phyloP scores from a whole-genome alignment of 2,329 filamentous ascomycete species.

The Aspergillus novoparasiticus region DNA sequence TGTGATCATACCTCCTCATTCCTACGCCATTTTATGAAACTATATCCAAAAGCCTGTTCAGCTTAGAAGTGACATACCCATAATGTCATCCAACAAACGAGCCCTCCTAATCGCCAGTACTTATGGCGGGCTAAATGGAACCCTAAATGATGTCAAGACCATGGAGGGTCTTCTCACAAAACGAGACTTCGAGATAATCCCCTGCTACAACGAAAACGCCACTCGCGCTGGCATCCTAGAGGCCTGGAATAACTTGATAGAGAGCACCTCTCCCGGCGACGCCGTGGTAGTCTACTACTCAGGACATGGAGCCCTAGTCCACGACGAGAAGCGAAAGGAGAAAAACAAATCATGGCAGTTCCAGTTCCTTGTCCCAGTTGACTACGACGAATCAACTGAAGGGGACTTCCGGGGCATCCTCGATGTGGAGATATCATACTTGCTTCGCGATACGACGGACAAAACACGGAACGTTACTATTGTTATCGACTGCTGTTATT shows the following conservation, averaged over 20 bases:
- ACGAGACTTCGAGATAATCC: not conserved
- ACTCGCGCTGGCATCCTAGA: not conserved
- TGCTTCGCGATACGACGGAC: constrained; percentile 2
- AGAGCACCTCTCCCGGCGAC: not conserved
- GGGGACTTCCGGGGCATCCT: constrained; percentile 4
- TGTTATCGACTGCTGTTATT: constrained; percentile 8
- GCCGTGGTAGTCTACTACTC: constrained; percentile 8
- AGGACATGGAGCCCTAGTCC: constrained; percentile 4
- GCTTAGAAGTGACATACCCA: not conserved
- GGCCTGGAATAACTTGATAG: constrained; percentile 4
- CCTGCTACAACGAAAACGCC: not conserved
- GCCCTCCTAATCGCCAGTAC: constrained; percentile 8
- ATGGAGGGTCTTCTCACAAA: not conserved
- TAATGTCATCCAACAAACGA: not conserved
- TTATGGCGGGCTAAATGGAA: not conserved
- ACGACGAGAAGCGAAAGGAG: not conserved
- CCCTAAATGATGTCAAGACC: not conserved
- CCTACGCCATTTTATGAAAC: not conserved
- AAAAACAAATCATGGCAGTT: not conserved
- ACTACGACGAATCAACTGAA: not conserved
- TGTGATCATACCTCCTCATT: not conserved
- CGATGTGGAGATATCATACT: constrained; percentile 3
- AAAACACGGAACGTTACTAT: constrained; percentile 6
- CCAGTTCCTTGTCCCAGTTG: constrained; percentile 7
- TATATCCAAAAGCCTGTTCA: not conserved